Evolutionary conservation across 192 early-diverging fungal genomes (phyloP).

Genomic region (Linnemannia elongata): DNA sequence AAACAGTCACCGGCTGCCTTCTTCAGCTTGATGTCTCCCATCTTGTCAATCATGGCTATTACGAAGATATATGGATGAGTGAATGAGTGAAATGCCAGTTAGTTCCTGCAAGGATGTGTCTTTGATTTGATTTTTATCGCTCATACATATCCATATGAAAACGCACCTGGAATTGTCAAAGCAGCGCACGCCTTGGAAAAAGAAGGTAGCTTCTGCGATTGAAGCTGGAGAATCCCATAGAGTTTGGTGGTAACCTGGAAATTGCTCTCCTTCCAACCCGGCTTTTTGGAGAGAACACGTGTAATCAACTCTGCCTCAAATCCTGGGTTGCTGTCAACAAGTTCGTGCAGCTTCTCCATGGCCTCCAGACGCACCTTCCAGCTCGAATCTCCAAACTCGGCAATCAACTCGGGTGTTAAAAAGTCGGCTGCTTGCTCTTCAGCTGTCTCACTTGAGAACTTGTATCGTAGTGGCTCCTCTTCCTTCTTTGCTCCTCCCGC

Average conservation of each 20-base stretch:
- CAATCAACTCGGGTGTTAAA: slow-evolving; percentile 71
- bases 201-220: slow-evolving; percentile 71
- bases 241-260: slow-evolving; percentile 90
- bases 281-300: slow-evolving; percentile 83
- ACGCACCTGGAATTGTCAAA: slow-evolving; percentile 72
- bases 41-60: slow-evolving; percentile 86
- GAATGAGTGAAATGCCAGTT: background rate
- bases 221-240: slow-evolving; percentile 79
- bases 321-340: slow-evolving; percentile 65
- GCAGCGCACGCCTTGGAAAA: slow-evolving; percentile 83
- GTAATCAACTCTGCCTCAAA: slow-evolving; percentile 88
- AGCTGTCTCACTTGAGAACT: slow-evolving; percentile 80
- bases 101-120: background rate
- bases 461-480: slow-evolving; percentile 76
- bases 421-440: slow-evolving; percentile 75
- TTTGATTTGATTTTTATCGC: background rate
- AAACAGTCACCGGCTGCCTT: slow-evolving; percentile 86
- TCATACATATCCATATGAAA: background rate
- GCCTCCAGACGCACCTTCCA: slow-evolving; percentile 94
- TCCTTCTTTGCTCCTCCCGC: slow-evolving; percentile 56
- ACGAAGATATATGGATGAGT: background rate
- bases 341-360: slow-evolving; percentile 81
- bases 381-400: slow-evolving; percentile 73
- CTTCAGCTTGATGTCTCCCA: slow-evolving; percentile 96
- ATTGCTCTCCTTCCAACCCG: slow-evolving; percentile 98